Evolutionary conservation across 495 filamentous ascomycete genomes (phyloP).

Genomic region (Penicillium verhagenii): DNA sequence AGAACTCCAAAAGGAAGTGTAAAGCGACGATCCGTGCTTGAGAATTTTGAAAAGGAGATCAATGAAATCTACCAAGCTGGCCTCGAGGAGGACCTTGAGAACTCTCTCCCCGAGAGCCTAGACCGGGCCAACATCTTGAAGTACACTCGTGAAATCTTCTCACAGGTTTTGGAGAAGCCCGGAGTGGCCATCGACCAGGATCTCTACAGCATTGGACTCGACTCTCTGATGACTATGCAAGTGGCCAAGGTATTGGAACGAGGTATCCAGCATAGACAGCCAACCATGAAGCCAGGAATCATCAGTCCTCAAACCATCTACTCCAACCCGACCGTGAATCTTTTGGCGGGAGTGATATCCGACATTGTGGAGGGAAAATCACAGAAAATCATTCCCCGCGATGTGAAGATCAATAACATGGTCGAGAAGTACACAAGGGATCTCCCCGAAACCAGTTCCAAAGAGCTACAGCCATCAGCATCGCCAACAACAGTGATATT

Average conservation of each 20-base stretch:
- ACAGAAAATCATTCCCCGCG: slow-evolving; percentile 10
- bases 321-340: slow-evolving; percentile 27
- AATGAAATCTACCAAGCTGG: slow-evolving; percentile 23
- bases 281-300: not conserved
- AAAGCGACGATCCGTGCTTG: slow-evolving; percentile 26
- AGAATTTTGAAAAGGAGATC: slow-evolving; percentile 30
- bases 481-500: slow-evolving; percentile 34
- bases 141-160: slow-evolving; percentile 9
- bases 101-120: slow-evolving; percentile 10
- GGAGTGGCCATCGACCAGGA: slow-evolving; percentile 17
- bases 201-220: slow-evolving; percentile 27
- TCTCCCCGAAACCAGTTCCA: slow-evolving; percentile 22
- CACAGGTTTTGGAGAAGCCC: slow-evolving; percentile 12
- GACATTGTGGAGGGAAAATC: slow-evolving; percentile 18
- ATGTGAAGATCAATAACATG: slow-evolving; percentile 18
- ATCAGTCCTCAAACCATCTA: slow-evolving; percentile 31
- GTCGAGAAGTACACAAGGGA: slow-evolving; percentile 19
- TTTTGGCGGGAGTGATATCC: slow-evolving; percentile 18
- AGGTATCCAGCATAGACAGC: slow-evolving; percentile 9
- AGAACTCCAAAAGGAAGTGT: slow-evolving; percentile 52
- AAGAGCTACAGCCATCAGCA: not conserved
- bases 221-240: slow-evolving; percentile 37
- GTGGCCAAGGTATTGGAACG: slow-evolving; percentile 21
- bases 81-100: slow-evolving; percentile 13
- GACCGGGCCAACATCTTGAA: slow-evolving; percentile 6